These are phyloP conservation scores for Phytophthora brassicae DNA, from an alignment of 352 stramenopile species.

Conservation along the genomic window DNA sequence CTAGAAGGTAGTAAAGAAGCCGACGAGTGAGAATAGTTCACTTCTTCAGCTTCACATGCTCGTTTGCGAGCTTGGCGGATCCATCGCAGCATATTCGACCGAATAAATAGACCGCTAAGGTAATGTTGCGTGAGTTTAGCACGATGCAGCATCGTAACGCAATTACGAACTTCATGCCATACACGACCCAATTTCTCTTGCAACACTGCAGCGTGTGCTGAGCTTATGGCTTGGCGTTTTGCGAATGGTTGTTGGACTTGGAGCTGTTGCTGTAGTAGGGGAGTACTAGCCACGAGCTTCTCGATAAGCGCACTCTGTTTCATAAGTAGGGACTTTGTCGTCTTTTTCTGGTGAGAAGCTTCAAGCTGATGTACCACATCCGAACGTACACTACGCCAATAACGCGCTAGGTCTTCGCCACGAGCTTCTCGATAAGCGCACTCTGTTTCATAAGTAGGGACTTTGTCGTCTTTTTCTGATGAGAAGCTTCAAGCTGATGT, in stretches of 20 bases:
- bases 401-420: conserved; percentile 66
- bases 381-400: conserved; percentile 53
- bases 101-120: conserved; percentile 62
- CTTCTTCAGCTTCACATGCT: conserved; percentile 35
- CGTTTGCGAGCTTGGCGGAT: conserved; percentile 47
- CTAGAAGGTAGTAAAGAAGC: conserved; percentile 5
- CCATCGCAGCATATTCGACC: conserved; percentile 63
- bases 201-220: conserved; percentile 13
- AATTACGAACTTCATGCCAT: conserved; percentile 64
- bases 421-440: conserved; percentile 51
- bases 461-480: conserved; percentile 72
- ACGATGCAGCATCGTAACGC: conserved; percentile 64
- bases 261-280: conserved; percentile 13
- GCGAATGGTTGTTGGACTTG: conserved; percentile 14
- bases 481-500: conserved; percentile 51
- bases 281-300: conserved; percentile 39
- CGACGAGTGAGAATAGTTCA: conserved; percentile 2
- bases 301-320: conserved; percentile 63
- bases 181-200: conserved; percentile 35
- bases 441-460: conserved; percentile 55
- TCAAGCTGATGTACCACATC: conserved; percentile 59
- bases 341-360: conserved; percentile 60
- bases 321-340: conserved; percentile 57
- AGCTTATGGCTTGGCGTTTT: conserved; percentile 26
- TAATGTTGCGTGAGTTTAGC: conserved; percentile 75